Base-by-base conservation (phyloP, 257 asterid genomes). In the Primulina huaijiensis region DNA sequence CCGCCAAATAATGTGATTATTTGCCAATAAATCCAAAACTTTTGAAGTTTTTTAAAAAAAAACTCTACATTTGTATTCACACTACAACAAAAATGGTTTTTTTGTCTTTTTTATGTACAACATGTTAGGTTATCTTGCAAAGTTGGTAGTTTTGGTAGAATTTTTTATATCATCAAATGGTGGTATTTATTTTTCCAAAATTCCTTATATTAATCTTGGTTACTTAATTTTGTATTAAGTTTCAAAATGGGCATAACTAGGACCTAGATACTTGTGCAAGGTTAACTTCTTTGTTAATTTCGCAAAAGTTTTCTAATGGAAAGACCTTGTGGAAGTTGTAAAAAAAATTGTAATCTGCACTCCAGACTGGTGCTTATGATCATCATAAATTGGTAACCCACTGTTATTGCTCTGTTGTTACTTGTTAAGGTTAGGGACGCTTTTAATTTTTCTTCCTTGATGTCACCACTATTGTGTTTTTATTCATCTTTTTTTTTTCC, bases 241-340 rank as follows among this genome's bases (percentile, higher is more conserved):
- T 35, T n/a, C n/a, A n/a, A n/a, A n/a, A n/a, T n/a, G n/a, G n/a
- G n/a, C n/a, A n/a, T n/a, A n/a, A n/a, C n/a, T n/a, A n/a, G n/a
- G 30, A 65, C 70, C 63, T 73, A 64, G 53, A 50, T 52, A 52
- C 50, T 64, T 66, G 46, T 59, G 69, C 56, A 53, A 61, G 52
- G 64, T 68, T 68, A 67, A 52, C 61, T 67, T 25, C 43, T 66
- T 6, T 29, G 23, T 60, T 69, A 52, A 37, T 55, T 30, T 62
- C 20, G 66, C 14, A 55, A 38, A 46, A 74, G 53, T 53, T 74
- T 62, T 34, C 38, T 19, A 40, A 66, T 70, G 12, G 75, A 62
- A 52, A 6, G 8, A 25, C 57, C 3, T 40, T 25, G 35, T 60
- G 38, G 14, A 56, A 57, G 37, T 19, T 35, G 6, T 27, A 20